Evolutionary conservation across 2,329 filamentous ascomycete species (phyloP).

Genomic region (Aspergillus alliaceus): DNA sequence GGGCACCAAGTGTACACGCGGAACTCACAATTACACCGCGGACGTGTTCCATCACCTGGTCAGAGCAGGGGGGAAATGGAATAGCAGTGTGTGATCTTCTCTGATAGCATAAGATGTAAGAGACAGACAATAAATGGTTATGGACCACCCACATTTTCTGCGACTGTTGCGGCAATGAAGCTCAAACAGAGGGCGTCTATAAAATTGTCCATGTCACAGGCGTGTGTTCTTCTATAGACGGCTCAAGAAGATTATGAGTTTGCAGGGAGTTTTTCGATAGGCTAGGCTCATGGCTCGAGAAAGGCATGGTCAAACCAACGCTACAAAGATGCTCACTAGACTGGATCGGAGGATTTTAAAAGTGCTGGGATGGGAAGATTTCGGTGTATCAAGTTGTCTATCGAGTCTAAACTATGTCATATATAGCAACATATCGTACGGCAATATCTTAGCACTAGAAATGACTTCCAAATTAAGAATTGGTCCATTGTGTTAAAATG

Average conservation of each 20-base stretch:
- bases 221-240: conserved; percentile 30
- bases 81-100: neutral
- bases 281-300: conserved; percentile 34
- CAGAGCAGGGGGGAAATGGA: neutral
- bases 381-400: conserved; percentile 45
- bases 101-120: neutral
- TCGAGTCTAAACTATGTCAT: neutral
- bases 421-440: neutral
- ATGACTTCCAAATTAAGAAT: neutral
- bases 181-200: conserved; percentile 37
- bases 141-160: neutral
- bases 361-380: conserved; percentile 41
- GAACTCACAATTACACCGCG: neutral
- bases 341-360: conserved; percentile 39
- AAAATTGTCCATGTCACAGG: conserved; percentile 38
- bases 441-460: neutral
- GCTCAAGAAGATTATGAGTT: conserved; percentile 40
- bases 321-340: conserved; percentile 28
- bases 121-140: neutral
- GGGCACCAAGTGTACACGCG: neutral
- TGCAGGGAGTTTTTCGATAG: conserved; percentile 39
- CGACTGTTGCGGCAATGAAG: conserved; percentile 39
- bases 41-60: neutral
- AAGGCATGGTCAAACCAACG: conserved; percentile 37
- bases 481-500: too few species aligned